A percentile compares a stretch with the other conserved stretches of the same genome.
phyloP scores from a whole-genome alignment of 345 rosid species.

The Populus euphratica region DNA sequence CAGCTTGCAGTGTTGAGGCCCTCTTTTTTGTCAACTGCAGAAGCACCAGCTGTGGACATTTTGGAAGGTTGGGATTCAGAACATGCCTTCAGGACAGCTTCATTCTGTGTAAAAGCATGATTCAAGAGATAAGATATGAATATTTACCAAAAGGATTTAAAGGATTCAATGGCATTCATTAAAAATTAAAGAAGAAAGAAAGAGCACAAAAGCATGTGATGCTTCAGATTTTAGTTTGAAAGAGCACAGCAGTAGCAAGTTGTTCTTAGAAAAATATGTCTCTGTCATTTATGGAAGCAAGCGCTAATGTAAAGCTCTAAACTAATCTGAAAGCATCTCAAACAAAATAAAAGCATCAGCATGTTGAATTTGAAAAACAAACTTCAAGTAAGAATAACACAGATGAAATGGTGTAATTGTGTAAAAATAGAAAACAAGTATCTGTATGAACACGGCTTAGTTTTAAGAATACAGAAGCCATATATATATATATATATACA shows the following conservation, averaged over 20 bases:
- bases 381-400: not conserved
- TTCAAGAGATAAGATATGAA: not conserved
- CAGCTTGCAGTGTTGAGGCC: not conserved
- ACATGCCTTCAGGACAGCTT: constrained; percentile 27
- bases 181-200: not conserved
- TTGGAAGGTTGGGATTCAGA: constrained; percentile 17
- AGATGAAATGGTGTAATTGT: not conserved
- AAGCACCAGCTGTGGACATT: not conserved
- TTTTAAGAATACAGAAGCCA: not conserved
- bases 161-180: not conserved
- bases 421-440: not conserved
- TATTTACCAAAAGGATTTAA: not conserved
- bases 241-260: not conserved
- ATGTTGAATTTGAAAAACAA: not conserved
- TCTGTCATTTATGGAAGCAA: too few species aligned
- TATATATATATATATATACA: not conserved
- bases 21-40: constrained; percentile 6
- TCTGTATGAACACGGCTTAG: not conserved
- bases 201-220: not conserved
- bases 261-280: too few species aligned
- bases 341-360: not conserved
- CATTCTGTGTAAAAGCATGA: constrained; percentile 19
- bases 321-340: not conserved
- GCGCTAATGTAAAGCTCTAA: not conserved
- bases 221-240: not conserved